These are phyloP conservation scores for Closterium sp. DNA, from an alignment of 139 green algal species.

Conservation along the genomic window DNA sequence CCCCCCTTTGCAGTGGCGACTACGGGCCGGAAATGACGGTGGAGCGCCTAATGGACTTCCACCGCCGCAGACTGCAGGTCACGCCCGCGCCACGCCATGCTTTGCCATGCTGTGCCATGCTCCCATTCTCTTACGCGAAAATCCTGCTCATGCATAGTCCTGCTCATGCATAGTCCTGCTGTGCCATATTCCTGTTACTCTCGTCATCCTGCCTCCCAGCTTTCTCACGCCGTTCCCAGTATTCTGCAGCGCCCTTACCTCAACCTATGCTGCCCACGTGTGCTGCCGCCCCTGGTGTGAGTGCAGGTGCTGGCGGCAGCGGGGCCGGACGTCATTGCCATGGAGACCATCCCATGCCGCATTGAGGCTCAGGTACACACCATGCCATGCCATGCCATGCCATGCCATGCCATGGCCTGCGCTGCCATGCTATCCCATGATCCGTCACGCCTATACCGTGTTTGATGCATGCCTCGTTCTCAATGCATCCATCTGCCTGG, in stretches of 20 bases:
- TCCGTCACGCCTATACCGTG: background rate
- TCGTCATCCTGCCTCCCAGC: background rate
- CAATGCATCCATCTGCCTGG: no score
- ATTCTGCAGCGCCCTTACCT: background rate
- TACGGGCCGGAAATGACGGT: conserved; percentile 33
- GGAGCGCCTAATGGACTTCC: conserved; percentile 46
- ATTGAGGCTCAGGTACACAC: conserved; percentile 22
- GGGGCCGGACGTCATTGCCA: conserved; percentile 35
- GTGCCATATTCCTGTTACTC: background rate
- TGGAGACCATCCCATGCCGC: conserved; percentile 45
- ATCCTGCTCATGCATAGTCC: no score
- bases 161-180: background rate
- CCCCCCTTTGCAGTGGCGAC: conserved; percentile 23
- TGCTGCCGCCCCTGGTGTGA: background rate
- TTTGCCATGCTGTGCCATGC: background rate
- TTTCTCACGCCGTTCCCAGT: background rate
- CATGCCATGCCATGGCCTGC: background rate
- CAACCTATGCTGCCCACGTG: no score
- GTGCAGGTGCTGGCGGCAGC: conserved; percentile 26
- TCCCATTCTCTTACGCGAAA: background rate
- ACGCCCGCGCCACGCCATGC: background rate
- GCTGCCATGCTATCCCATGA: background rate
- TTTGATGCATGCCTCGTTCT: background rate
- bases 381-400: background rate
- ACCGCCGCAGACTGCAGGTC: conserved; percentile 34